Conservation (phyloP, 305 asterid genomes). For the Stenogyne calaminthoides region DNA sequence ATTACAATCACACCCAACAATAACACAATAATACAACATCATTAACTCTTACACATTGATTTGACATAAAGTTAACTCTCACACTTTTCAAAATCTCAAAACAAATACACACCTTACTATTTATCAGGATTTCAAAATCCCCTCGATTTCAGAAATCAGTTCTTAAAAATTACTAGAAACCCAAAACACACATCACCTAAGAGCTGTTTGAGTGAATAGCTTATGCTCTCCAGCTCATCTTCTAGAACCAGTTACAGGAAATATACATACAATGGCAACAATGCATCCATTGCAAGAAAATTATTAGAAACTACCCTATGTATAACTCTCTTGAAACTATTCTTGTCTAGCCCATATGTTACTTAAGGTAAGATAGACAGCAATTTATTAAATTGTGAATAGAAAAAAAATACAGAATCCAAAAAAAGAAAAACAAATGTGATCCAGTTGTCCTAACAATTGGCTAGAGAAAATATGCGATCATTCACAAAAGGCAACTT, state of each 20-base stretch:
- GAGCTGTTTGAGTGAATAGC: background rate
- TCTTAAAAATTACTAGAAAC: too few species aligned
- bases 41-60: too few species aligned
- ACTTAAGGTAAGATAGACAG: background rate
- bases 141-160: too few species aligned
- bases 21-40: too few species aligned
- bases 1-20: too few species aligned
- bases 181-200: background rate
- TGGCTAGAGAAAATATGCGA: background rate
- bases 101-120: too few species aligned
- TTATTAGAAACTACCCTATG: background rate
- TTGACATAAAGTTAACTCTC: too few species aligned
- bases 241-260: constrained; percentile 4
- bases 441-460: background rate
- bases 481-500: background rate
- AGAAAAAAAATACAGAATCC: constrained; percentile 2
- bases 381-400: background rate
- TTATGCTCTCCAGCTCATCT: background rate
- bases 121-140: too few species aligned
- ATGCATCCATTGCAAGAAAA: constrained; percentile 13
- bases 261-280: background rate
- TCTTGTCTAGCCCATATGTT: background rate
- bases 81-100: too few species aligned
- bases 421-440: background rate
- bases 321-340: background rate